phyloP scores from a whole-genome alignment of 2,329 filamentous ascomycete species.

The Diaporthe ampelina region DNA sequence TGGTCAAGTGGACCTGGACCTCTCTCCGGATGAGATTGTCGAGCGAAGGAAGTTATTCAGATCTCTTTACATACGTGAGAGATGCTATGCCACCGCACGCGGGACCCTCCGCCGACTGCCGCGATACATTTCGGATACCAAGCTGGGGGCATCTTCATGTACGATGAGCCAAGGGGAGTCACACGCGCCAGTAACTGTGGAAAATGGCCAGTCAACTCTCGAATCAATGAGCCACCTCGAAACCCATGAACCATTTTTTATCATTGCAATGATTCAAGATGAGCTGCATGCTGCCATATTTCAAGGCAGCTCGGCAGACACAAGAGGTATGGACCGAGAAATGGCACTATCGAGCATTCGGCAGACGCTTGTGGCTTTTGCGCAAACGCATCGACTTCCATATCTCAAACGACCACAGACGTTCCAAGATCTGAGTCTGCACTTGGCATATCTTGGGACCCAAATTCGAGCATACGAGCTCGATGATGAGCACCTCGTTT shows the following conservation, averaged over 20 bases:
- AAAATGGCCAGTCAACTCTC: background rate
- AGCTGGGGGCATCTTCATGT: background rate
- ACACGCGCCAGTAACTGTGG: background rate
- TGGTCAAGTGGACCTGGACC: background rate
- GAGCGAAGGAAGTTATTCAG: slow-evolving; percentile 11
- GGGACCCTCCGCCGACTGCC: slow-evolving; percentile 11
- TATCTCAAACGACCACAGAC: background rate
- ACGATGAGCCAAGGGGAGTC: slow-evolving; percentile 7
- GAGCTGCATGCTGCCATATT: slow-evolving; percentile 1
- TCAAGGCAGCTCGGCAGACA: background rate
- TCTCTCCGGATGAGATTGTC: slow-evolving; percentile 8
- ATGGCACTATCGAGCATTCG: background rate
- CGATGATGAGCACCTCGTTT: background rate
- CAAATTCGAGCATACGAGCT: slow-evolving; percentile 10
- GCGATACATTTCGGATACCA: slow-evolving; percentile 8
- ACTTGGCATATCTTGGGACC: slow-evolving; percentile 31
- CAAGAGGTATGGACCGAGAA: background rate
- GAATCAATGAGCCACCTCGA: background rate
- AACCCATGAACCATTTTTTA: slow-evolving; percentile 3
- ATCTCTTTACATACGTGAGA: slow-evolving; percentile 18
- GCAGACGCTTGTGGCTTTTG: background rate
- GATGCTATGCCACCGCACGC: slow-evolving; percentile 8
- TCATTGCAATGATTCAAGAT: slow-evolving; percentile 8
- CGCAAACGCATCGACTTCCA: background rate
- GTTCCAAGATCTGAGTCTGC: slow-evolving; percentile 1